A percentile compares a stretch with the other conserved stretches of the same genome.
These are phyloP conservation scores for Stereocaulon alpinum DNA, from an alignment of 495 filamentous ascomycete genomes.

Conservation along the genomic window DNA sequence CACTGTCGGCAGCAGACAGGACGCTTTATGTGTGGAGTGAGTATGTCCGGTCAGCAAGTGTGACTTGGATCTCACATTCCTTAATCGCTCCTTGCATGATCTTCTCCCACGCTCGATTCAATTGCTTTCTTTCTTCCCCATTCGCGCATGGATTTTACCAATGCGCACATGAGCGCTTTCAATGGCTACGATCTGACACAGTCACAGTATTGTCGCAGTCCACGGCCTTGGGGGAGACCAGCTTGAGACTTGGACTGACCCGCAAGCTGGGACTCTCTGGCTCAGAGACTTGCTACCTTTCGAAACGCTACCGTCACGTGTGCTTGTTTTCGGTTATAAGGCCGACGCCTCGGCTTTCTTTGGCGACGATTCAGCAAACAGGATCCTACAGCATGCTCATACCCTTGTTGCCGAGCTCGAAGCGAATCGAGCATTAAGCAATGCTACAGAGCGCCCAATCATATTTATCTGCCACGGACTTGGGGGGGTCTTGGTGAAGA, in stretches of 20 bases:
- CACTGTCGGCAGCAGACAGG: neutral
- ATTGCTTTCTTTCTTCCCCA: too few relatives aligned
- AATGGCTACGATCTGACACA: neutral
- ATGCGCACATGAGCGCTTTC: too few relatives aligned
- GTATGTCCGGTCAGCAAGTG: neutral
- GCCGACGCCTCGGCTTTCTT: constrained; percentile 13
- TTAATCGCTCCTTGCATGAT: too few relatives aligned
- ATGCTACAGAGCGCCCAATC: constrained; percentile 26
- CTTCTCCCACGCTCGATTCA: too few relatives aligned
- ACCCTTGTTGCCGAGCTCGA: constrained; percentile 26
- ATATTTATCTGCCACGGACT: constrained; percentile 41
- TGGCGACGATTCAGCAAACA: constrained; percentile 16
- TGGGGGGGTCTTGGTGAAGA: constrained; percentile 37
- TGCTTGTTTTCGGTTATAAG: constrained; percentile 13
- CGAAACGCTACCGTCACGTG: constrained; percentile 5
- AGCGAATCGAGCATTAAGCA: constrained; percentile 19
- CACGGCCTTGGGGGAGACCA: constrained; percentile 30
- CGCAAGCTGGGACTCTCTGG: constrained; percentile 13
- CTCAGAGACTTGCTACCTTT: constrained; percentile 16
- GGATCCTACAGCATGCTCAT: constrained; percentile 19
- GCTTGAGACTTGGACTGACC: constrained; percentile 22
- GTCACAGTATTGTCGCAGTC: constrained; percentile 29
- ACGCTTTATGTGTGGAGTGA: neutral
- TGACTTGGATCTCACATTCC: too few relatives aligned
- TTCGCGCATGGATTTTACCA: too few relatives aligned